These are phyloP conservation scores for Baudoinia panamericana DNA, from an alignment of 495 filamentous ascomycete species.

Conservation along the genomic window DNA sequence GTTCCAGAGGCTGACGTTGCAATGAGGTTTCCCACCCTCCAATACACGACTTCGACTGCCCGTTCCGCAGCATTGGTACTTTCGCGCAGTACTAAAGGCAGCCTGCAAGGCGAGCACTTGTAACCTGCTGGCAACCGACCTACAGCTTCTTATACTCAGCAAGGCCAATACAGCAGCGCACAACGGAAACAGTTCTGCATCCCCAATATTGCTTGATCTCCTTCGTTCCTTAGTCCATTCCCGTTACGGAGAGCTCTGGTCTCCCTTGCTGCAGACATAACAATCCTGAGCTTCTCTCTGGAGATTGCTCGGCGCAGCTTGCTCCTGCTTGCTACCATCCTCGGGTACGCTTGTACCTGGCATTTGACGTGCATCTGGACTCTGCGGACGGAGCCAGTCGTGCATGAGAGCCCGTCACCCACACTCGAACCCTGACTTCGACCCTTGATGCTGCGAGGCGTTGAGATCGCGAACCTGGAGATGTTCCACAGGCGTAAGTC, in stretches of 20 bases:
- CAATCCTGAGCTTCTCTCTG: conserved; percentile 15
- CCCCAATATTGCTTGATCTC: no score
- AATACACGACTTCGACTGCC: conserved; percentile 2
- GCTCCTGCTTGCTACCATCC: conserved; percentile 4
- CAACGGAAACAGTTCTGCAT: conserved; percentile 1
- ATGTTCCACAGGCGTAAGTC: conserved; percentile 18
- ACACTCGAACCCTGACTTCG: conserved; percentile 11
- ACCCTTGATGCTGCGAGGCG: conserved; percentile 3
- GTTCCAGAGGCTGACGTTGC: conserved; percentile 20
- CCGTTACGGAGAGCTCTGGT: conserved; percentile 8
- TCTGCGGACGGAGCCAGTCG: conserved; percentile 14
- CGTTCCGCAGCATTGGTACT: conserved; percentile 6
- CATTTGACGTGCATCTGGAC: conserved; percentile 13
- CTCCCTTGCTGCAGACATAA: conserved; percentile 10
- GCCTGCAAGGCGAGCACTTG: conserved; percentile 13
- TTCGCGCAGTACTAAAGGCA: conserved; percentile 7
- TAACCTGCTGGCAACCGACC: background rate
- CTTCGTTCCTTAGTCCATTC: conserved; percentile 11
- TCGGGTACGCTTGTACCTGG: conserved; percentile 20
- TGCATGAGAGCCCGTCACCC: conserved; percentile 11
- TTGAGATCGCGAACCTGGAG: background rate
- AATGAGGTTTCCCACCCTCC: conserved; percentile 15
- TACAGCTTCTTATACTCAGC: conserved; percentile 12
- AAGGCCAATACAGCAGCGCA: conserved; percentile 7
- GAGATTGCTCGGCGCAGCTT: conserved; percentile 17